A percentile compares a stretch with the other conserved stretches of the same genome.
Evolutionary conservation across 495 filamentous ascomycete genomes (phyloP).

Genomic region (Cercophora samala): DNA sequence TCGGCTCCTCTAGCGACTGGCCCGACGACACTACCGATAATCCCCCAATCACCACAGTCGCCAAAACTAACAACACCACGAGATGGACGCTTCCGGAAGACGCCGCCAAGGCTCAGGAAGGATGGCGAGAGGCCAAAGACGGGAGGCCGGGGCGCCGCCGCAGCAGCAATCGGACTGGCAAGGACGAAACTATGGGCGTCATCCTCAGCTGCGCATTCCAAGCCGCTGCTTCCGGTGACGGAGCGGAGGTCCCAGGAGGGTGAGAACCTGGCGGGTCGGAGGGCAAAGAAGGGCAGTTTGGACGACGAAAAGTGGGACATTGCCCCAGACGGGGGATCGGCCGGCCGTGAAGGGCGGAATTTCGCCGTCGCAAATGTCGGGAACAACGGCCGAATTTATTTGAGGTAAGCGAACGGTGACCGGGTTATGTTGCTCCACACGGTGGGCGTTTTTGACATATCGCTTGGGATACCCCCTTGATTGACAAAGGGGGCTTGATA

Average conservation of each 20-base stretch:
- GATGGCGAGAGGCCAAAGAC: slow-evolving; percentile 22
- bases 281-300: slow-evolving; percentile 32
- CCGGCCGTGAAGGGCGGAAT: slow-evolving; percentile 64
- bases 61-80: slow-evolving; percentile 13
- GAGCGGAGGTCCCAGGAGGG: slow-evolving; percentile 43
- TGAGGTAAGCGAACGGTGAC: slow-evolving; percentile 62
- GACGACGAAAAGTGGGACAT: slow-evolving; percentile 47
- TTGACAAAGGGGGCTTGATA: slow-evolving; percentile 1
- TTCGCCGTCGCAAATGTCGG: slow-evolving; percentile 95
- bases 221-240: slow-evolving; percentile 42
- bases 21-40: slow-evolving; percentile 15
- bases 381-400: slow-evolving; percentile 87
- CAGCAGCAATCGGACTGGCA: slow-evolving; percentile 19
- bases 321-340: slow-evolving; percentile 47
- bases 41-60: slow-evolving; percentile 10
- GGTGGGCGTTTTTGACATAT: background rate
- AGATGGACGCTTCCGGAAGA: slow-evolving; percentile 18
- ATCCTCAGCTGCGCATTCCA: slow-evolving; percentile 27
- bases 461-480: background rate
- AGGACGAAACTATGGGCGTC: slow-evolving; percentile 34
- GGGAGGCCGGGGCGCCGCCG: slow-evolving; percentile 10
- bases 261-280: slow-evolving; percentile 28
- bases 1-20: slow-evolving; percentile 25
- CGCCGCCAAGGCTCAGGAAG: slow-evolving; percentile 21
- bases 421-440: background rate